A percentile compares a stretch with the other conserved stretches of the same genome.
These are phyloP conservation scores for Batrachochytrium dendrobatidis DNA, from an alignment of 371 early-diverging fungal genomes.

Conservation along the genomic window DNA sequence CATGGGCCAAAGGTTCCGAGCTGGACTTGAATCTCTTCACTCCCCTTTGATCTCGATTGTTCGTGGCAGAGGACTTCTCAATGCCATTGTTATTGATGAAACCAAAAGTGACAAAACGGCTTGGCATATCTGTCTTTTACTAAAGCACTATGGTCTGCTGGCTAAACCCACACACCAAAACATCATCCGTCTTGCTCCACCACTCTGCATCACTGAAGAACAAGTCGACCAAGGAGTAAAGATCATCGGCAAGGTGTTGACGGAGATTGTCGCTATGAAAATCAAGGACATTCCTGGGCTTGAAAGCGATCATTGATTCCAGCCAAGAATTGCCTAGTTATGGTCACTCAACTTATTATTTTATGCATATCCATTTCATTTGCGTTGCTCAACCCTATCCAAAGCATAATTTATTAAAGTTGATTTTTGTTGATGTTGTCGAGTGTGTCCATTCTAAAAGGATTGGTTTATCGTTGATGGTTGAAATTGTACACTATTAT, in stretches of 20 bases:
- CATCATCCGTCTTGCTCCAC: conserved; percentile 95
- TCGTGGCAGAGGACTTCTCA: conserved; percentile 91
- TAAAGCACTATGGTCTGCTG: conserved; percentile 86
- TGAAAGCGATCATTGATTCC: too few relatives aligned
- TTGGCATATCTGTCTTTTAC: conserved; percentile 91
- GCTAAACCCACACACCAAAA: conserved; percentile 98
- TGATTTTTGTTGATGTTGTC: too few relatives aligned
- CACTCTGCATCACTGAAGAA: conserved; percentile 85
- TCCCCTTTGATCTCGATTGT: conserved; percentile 71
- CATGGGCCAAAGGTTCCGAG: conserved; percentile 80
- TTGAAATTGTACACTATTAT: too few relatives aligned
- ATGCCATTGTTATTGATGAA: conserved; percentile 93
- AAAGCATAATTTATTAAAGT: too few relatives aligned
- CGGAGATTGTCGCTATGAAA: conserved; percentile 42
- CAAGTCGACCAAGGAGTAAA: conserved; percentile 72
- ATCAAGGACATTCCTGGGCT: conserved; percentile 37
- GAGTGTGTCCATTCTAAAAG: too few relatives aligned
- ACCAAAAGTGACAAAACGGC: conserved; percentile 74
- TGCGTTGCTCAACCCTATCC: too few relatives aligned
- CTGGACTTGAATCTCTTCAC: conserved; percentile 59
- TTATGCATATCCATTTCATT: too few relatives aligned
- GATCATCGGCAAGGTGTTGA: conserved; percentile 70
- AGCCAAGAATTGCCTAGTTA: too few relatives aligned
- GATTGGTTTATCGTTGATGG: too few relatives aligned
- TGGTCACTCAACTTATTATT: too few relatives aligned